Evolutionary conservation across 805 yeast genomes (phyloP), one percentile per base, ranked within the genome.

Genomic region (Hemisphaericaspora nanyangensis): DNA sequence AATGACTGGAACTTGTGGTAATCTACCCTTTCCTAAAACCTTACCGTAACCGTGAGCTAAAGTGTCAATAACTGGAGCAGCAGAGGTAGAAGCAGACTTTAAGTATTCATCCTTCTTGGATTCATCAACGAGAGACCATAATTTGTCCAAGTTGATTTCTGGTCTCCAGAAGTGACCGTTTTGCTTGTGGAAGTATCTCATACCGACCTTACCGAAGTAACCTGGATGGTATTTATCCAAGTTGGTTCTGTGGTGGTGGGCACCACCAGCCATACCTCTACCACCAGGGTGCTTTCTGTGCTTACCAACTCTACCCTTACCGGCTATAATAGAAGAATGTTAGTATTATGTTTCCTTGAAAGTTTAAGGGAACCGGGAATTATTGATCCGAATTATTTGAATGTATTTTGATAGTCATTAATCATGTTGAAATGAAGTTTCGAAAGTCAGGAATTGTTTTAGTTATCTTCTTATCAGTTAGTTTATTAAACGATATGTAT

Each of bases 211-310:
- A 86, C 99, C 99, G 79, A 93, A 93, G 91, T 93, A 93, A 89
- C 99, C 99, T 68, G 99, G 99, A 77, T 93, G 99, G 96, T 86
- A 93, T 78, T 91, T 93, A 76, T 93, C 99, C 80, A 93, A 76
- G 82, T 93, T 93, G 74, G 93, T 90, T 83, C 99, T 88, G 96
- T 93, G 99, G 79, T 93, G 99, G 77, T 91, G 98, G 79, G 80
- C 91, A 88, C 99, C 99, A 91, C 99, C 99, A 72, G 99, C 99
- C 90, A 78, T 91, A 93, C 99, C 99, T 79, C 98, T 90, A 80
- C 99, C 99, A 93, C 99, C 99, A 58, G 99, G 97, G 67, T 86
- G 93, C 95, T 93, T 93, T 89, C 99, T 90, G 95, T 93, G 99
- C 85, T 93, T 93, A 78, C 99, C 99, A 76, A 93, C 78, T 83